Percentiles rank a stretch among this genome's conserved stretches.
Conservation (phyloP, 305 asterid species). For the Andrographis paniculata region DNA sequence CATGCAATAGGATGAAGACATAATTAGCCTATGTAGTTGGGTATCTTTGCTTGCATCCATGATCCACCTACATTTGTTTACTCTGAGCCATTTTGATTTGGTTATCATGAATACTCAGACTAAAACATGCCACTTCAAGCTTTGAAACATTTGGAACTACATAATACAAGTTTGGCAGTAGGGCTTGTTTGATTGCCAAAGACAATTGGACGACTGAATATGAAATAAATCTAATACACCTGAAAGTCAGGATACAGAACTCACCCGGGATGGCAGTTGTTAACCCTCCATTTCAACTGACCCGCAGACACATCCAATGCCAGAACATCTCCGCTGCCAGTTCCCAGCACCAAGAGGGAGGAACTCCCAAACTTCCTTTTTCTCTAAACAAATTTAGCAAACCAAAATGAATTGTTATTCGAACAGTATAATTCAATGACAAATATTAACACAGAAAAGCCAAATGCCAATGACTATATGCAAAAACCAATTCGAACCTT, state of each 20-base stretch:
- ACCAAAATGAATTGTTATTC: slow-evolving; percentile 10
- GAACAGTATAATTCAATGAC: slow-evolving; percentile 5
- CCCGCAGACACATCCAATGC: slow-evolving; percentile 86
- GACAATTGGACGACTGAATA: slow-evolving; percentile 4
- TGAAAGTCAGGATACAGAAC: slow-evolving; percentile 17
- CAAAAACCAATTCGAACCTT: slow-evolving; percentile 37
- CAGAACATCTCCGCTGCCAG: slow-evolving; percentile 87
- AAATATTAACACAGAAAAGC: not conserved
- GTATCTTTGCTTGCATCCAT: slow-evolving; percentile 2
- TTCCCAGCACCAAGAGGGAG: slow-evolving; percentile 74
- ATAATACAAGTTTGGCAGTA: not conserved
- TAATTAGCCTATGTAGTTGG: slow-evolving; percentile 12
- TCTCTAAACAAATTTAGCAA: slow-evolving; percentile 33
- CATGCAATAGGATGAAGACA: slow-evolving; percentile 12
- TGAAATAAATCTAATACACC: slow-evolving; percentile 10
- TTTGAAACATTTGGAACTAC: not conserved
- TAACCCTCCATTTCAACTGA: slow-evolving; percentile 77
- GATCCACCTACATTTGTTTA: not conserved
- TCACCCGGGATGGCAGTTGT: slow-evolving; percentile 88
- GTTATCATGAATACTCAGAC: too few relatives aligned
- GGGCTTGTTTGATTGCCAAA: not conserved
- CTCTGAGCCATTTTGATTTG: too few relatives aligned
- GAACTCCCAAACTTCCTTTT: slow-evolving; percentile 85
- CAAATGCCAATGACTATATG: not conserved
- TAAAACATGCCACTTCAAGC: not conserved